These are phyloP conservation scores for Penicillium steckii DNA, from an alignment of 495 filamentous ascomycete species.

Conservation along the genomic window DNA sequence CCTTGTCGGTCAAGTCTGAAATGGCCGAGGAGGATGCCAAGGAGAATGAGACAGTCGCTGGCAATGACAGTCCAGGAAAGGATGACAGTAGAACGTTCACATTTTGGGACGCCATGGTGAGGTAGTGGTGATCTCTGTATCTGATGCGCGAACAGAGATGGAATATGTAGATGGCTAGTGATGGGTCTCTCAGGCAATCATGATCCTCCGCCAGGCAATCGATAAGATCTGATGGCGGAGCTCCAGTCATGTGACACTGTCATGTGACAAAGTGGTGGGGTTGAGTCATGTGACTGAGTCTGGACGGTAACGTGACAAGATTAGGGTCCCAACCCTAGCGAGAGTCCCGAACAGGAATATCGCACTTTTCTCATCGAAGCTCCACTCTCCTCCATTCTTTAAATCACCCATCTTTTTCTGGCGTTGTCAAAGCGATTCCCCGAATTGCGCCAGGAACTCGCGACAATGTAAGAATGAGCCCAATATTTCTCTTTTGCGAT, in stretches of 20 bases:
- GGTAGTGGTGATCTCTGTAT: neutral
- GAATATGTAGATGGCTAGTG: too few relatives aligned
- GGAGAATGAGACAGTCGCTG: constrained; percentile 70
- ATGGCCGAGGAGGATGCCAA: constrained; percentile 64
- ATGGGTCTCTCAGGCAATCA: too few relatives aligned
- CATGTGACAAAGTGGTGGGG: neutral
- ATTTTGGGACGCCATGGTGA: constrained; percentile 39
- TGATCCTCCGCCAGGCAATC: too few relatives aligned
- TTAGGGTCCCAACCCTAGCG: constrained; percentile 42
- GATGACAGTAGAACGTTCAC: constrained; percentile 82
- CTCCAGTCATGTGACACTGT: neutral
- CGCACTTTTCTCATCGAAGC: constrained; percentile 42
- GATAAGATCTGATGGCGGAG: neutral
- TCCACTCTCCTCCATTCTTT: constrained; percentile 43
- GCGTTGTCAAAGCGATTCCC: constrained; percentile 58
- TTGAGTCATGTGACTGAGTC: constrained; percentile 1
- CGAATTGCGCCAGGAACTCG: constrained; percentile 59
- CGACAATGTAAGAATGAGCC: constrained; percentile 49
- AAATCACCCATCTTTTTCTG: constrained; percentile 38
- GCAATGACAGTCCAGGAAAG: constrained; percentile 79
- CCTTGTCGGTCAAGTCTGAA: constrained; percentile 59
- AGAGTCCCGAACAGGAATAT: constrained; percentile 28
- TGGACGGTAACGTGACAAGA: constrained; percentile 17
- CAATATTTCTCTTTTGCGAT: neutral
- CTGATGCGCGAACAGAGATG: neutral